Conservation (phyloP, 2,329 filamentous ascomycete genomes). For the Exophiala aquamarina region DNA sequence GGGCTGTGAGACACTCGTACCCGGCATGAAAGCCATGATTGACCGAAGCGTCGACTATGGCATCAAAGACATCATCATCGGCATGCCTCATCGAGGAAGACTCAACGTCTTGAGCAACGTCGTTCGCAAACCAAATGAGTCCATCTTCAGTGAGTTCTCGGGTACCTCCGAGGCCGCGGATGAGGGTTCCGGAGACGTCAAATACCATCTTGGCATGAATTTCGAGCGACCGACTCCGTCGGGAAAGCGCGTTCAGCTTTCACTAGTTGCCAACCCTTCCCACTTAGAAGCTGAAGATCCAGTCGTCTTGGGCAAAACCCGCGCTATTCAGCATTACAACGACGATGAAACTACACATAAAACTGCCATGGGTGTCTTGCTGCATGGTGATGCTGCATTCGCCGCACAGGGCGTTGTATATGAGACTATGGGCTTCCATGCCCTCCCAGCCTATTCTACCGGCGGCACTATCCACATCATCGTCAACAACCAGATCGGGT, state of each 20-base stretch:
- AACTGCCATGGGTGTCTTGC: constrained; percentile 90
- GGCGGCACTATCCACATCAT: constrained; percentile 96
- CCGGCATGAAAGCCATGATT: constrained; percentile 98
- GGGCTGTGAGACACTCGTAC: constrained; percentile 93
- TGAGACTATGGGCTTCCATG: constrained; percentile 97
- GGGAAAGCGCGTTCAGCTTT: constrained; percentile 98
- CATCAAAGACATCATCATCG: constrained; percentile 98
- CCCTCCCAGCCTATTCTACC: constrained; percentile 92
- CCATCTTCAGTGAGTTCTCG: constrained; percentile 97
- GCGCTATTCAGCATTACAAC: constrained; percentile 98
- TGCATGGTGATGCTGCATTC: constrained; percentile 97
- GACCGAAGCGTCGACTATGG: constrained; percentile 98
- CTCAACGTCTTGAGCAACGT: constrained; percentile 98
- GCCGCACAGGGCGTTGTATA: constrained; percentile 97
- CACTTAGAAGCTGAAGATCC: constrained; percentile 98
- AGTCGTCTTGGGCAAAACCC: constrained; percentile 94
- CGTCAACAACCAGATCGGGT: constrained; percentile 99
- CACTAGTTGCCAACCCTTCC: constrained; percentile 95
- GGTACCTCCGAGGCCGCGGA: constrained; percentile 84
- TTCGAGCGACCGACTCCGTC: constrained; percentile 98
- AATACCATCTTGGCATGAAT: constrained; percentile 99
- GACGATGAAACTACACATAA: constrained; percentile 87
- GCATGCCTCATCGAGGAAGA: constrained; percentile 98
- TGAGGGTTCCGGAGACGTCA: constrained; percentile 97
- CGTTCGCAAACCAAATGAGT: constrained; percentile 98